Conservation (phyloP, 257 asterid genomes). For the Perilla frutescens region DNA sequence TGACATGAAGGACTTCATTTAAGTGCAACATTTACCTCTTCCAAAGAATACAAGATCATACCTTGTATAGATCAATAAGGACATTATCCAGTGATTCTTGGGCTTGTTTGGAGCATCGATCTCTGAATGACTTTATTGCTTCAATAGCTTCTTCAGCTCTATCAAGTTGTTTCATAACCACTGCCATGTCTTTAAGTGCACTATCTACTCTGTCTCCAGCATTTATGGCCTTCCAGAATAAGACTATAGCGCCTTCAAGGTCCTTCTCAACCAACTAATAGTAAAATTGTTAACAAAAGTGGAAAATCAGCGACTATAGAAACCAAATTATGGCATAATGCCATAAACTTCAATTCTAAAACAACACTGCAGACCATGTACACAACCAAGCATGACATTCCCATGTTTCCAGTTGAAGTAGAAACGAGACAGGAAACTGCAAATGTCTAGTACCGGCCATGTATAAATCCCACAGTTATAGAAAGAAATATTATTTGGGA, state of each 20-base stretch:
- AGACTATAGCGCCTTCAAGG: conserved; percentile 68
- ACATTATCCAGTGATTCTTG: conserved; percentile 92
- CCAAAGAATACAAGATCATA: conserved; percentile 21
- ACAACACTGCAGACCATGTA: not conserved
- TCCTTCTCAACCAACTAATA: conserved; percentile 80
- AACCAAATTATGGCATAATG: not conserved
- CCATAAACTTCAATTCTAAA: not conserved
- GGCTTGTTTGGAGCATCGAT: conserved; percentile 77
- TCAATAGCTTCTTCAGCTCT: conserved; percentile 90
- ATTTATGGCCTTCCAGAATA: conserved; percentile 86
- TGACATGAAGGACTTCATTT: not conserved
- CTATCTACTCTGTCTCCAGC: conserved; percentile 88
- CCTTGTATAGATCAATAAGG: conserved; percentile 89
- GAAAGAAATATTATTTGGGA: no score
- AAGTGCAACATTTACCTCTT: not conserved
- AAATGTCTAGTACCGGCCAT: no score
- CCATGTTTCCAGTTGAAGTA: not conserved
- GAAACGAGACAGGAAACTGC: no score
- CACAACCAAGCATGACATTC: not conserved
- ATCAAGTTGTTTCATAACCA: conserved; percentile 87
- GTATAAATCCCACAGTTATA: not conserved
- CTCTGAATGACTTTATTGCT: conserved; percentile 74
- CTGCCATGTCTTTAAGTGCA: conserved; percentile 94
- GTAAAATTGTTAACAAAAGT: conserved; percentile 16
- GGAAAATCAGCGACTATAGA: conserved; percentile 15